A percentile compares a stretch with the other conserved stretches of the same genome.
Conservation (phyloP, 441 rosid species). For the California macrophylla region DNA sequence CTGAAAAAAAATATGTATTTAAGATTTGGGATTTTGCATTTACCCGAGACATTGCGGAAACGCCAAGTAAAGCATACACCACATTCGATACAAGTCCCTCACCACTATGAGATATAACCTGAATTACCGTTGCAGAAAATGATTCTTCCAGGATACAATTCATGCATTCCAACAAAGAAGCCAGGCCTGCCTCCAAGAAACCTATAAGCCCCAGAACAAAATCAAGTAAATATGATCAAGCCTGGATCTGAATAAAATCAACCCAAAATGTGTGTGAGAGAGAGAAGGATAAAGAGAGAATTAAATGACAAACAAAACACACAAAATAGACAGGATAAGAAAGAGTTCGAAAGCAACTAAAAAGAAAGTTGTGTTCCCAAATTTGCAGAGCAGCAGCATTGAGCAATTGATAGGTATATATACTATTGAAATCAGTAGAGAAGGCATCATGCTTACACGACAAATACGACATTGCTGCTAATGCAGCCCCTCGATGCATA, state of each 20-base stretch:
- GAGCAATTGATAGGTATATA: neutral
- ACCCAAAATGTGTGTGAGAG: constrained; percentile 3
- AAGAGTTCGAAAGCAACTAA: neutral
- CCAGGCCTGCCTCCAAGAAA: constrained; percentile 68
- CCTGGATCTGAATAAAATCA: constrained; percentile 1
- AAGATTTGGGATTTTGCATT: constrained; percentile 14
- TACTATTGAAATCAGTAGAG: neutral
- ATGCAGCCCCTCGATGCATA: constrained; percentile 95
- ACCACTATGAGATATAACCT: constrained; percentile 72
- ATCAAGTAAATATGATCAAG: constrained; percentile 8
- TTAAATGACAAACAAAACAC: neutral
- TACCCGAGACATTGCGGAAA: constrained; percentile 99
- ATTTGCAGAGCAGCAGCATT: neutral
- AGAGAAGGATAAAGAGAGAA: neutral
- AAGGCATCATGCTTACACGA: constrained; percentile 44
- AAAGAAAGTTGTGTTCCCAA: neutral
- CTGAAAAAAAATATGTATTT: neutral
- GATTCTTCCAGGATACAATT: constrained; percentile 55
- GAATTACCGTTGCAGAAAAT: constrained; percentile 55
- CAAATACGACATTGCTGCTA: constrained; percentile 89
- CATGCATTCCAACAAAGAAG: constrained; percentile 51
- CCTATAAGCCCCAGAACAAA: constrained; percentile 33
- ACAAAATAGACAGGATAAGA: neutral
- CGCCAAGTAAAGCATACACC: constrained; percentile 88
- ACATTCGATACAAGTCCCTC: constrained; percentile 88